Base-by-base conservation (phyloP, 306 rosid genomes). In the Trichosanthes cucumerina region DNA sequence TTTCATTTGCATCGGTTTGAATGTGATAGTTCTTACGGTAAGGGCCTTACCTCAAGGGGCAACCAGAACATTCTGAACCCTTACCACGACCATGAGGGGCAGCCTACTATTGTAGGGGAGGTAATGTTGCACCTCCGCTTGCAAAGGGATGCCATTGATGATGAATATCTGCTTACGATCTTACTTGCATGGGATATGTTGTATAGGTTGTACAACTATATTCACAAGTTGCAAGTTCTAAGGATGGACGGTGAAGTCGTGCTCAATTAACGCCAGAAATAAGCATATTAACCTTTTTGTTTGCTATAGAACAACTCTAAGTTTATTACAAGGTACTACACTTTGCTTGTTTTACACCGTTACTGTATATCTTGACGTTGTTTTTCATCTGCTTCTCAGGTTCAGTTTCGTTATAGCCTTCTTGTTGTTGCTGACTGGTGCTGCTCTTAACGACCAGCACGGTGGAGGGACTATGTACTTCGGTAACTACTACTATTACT, bases 341-440 rank as follows among this genome's bases (percentile, higher is more conserved):
- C 38, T 0, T 44, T 71, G 76, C 24, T 44, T 38, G 72, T 70
- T 33, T 6, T 70, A 44, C 57, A 24, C 50, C 50, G 23, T 43
- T 46, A 44, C 23, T 43, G 24, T 26, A 47, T 26, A 6, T 18
- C 54, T 14, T 73, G 21, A 49, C 24, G 43, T 72, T n/a, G 18
- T 28, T 21, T 23, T 58, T 16, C 34, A 3, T 24, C 26, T 73
- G 6, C n/a, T 19, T 76, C 50, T 81, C 91, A 94, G 98, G 98
- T 82, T 90, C 88, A 80, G 93, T 5, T 92, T 90, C 78, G 92
- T 92, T 26, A 71, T 92, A 4, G 96, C 88, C 5, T 90, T 89
- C 83, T 85, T 94, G 76, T 83, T 92, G 86, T 79, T 89, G 85
- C 88, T 90, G 81, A 79, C 96, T 0, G 98, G 94, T 33, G 93